A percentile compares a stretch with the other conserved stretches of the same genome.
phyloP scores from a whole-genome alignment of 306 rosid species.

The Pyrus pyrifolia region DNA sequence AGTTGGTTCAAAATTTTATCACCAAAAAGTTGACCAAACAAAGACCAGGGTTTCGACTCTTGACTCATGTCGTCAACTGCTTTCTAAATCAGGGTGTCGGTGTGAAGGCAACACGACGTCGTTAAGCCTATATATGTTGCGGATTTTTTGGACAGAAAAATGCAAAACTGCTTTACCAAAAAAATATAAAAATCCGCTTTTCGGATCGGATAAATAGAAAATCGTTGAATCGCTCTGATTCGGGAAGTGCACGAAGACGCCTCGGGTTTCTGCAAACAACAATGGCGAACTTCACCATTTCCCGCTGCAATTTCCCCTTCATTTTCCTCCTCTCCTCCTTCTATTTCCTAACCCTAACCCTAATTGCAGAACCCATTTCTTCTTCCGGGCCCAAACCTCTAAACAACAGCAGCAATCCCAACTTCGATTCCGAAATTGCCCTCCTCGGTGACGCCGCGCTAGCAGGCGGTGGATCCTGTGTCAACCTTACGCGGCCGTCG shows the following conservation, averaged over 20 bases:
- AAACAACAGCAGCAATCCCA: slow-evolving; percentile 1
- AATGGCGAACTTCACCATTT: slow-evolving; percentile 32
- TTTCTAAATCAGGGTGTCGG: background rate
- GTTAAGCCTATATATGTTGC: background rate
- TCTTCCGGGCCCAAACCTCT: slow-evolving; percentile 16
- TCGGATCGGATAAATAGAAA: background rate
- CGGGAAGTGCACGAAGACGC: background rate
- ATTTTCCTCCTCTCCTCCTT: slow-evolving; percentile 13
- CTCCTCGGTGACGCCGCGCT: slow-evolving; percentile 52
- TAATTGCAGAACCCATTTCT: slow-evolving; percentile 22
- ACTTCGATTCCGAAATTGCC: slow-evolving; percentile 37
- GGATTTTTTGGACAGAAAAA: background rate
- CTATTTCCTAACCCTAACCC: slow-evolving; percentile 19
- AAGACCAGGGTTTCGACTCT: background rate
- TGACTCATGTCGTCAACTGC: background rate
- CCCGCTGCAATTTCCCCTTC: slow-evolving; percentile 11
- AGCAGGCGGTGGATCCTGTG: slow-evolving; percentile 23
- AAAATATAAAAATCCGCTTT: background rate
- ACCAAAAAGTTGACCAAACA: background rate
- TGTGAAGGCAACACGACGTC: background rate
- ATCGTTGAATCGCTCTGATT: slow-evolving; percentile 5
- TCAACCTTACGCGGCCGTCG: slow-evolving; percentile 32
- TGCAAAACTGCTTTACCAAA: background rate
- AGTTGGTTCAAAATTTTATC: too few species aligned
- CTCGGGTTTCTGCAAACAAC: background rate